phyloP scores from a whole-genome alignment of 2,329 filamentous ascomycete genomes.

The Cryphonectria japonica region DNA sequence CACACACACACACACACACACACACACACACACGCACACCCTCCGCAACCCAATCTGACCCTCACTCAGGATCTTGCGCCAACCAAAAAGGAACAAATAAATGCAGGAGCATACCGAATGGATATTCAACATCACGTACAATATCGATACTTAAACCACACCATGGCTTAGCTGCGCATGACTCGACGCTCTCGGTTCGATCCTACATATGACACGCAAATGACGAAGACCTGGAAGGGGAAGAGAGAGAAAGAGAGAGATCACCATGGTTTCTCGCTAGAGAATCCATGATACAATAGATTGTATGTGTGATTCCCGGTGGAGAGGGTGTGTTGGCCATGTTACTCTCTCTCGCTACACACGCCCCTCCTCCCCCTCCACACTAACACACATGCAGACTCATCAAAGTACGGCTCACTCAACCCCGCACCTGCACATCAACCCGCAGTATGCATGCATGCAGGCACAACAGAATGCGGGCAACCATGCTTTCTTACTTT shows the following conservation, averaged over 20 bases:
- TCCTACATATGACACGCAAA: conserved; percentile 3
- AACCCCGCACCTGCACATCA: conserved; percentile 11
- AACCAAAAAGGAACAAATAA: too few relatives aligned
- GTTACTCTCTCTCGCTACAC: not conserved
- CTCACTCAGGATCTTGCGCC: too few relatives aligned
- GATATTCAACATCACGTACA: not conserved
- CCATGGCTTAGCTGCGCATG: conserved; percentile 3
- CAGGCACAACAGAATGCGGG: conserved; percentile 6
- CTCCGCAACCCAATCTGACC: too few relatives aligned
- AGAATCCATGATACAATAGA: not conserved
- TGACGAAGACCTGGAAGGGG: not conserved
- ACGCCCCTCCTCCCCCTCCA: not conserved
- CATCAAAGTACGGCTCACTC: not conserved
- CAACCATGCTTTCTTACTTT: conserved; percentile 11
- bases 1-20: too few relatives aligned
- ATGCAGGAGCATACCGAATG: not conserved
- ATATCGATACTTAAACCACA: conserved; percentile 2
- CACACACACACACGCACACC: too few relatives aligned
- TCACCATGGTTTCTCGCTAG: not conserved
- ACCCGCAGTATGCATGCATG: conserved; percentile 1
- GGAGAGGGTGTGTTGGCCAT: too few relatives aligned
- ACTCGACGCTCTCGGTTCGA: conserved; percentile 6
- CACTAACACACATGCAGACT: not conserved
- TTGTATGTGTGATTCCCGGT: not conserved
- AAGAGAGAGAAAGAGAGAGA: not conserved